Conservation (phyloP, 2,329 filamentous ascomycete genomes). For the Paecilomyces variotii region DNA sequence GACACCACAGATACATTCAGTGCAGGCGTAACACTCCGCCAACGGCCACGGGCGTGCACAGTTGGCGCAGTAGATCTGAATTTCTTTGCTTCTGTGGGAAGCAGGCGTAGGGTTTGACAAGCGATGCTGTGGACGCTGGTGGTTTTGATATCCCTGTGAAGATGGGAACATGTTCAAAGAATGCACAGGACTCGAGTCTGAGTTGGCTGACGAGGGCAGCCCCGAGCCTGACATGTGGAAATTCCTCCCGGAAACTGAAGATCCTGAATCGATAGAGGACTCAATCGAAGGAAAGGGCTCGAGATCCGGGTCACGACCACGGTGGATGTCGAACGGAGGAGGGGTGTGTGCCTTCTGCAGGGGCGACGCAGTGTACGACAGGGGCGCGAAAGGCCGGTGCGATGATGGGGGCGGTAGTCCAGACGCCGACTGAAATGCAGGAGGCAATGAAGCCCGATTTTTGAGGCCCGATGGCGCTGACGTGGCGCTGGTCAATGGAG, state of each 20-base stretch:
- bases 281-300: constrained; percentile 89
- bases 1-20: constrained; percentile 89
- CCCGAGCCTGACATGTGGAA: constrained; percentile 62
- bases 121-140: constrained; percentile 30
- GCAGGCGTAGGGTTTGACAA: constrained; percentile 48
- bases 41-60: constrained; percentile 71
- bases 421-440: constrained; percentile 45
- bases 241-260: constrained; percentile 50
- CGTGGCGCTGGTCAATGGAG: constrained; percentile 29
- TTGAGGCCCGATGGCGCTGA: constrained; percentile 34
- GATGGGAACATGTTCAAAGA: constrained; percentile 33
- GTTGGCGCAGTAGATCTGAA: constrained; percentile 87
- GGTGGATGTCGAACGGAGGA: constrained; percentile 55
- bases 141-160: constrained; percentile 18
- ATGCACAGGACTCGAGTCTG: constrained; percentile 50
- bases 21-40: constrained; percentile 84
- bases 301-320: constrained; percentile 46
- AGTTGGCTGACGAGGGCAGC: constrained; percentile 62
- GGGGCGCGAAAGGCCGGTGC: constrained; percentile 37
- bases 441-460: constrained; percentile 55
- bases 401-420: constrained; percentile 31
- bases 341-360: constrained; percentile 86
- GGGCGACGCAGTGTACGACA: constrained; percentile 73
- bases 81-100: constrained; percentile 39
- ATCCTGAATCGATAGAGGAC: constrained; percentile 55